These are phyloP conservation scores for Linnemannia exigua DNA, from an alignment of 192 early-diverging fungal species.

Conservation along the genomic window DNA sequence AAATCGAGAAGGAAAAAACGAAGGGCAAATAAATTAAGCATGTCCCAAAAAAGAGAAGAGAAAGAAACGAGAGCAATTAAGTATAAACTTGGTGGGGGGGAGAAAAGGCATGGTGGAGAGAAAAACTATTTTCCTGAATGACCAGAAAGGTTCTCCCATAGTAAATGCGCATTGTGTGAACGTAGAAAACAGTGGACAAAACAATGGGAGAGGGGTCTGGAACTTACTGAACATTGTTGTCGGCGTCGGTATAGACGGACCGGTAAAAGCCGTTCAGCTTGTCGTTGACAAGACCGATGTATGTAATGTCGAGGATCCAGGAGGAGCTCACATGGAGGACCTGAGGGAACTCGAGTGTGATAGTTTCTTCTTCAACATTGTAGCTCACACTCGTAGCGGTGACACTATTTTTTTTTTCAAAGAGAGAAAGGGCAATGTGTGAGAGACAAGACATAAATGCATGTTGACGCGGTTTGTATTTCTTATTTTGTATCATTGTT, in stretches of 20 bases:
- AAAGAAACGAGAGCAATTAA: slow-evolving; percentile 19
- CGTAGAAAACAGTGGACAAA: neutral
- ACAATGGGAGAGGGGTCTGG: neutral
- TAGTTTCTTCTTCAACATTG: slow-evolving; percentile 54
- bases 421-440: neutral
- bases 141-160: neutral
- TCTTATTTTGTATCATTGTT: neutral
- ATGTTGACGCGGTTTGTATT: neutral
- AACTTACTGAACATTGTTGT: slow-evolving; percentile 68
- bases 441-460: neutral
- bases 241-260: slow-evolving; percentile 74
- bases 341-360: slow-evolving; percentile 65
- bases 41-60: neutral
- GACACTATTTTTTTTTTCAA: slow-evolving; percentile 9
- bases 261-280: slow-evolving; percentile 92
- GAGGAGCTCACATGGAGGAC: slow-evolving; percentile 60
- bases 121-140: slow-evolving; percentile 1
- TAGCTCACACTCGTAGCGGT: slow-evolving; percentile 57
- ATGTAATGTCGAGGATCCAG: slow-evolving; percentile 66
- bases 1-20: neutral
- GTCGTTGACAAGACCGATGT: slow-evolving; percentile 74
- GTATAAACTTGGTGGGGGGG: neutral
- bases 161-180: neutral
- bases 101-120: neutral
- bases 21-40: neutral